phyloP scores from a whole-genome alignment of 1,284 basidiomycete genomes.

The Marasmius sp. region DNA sequence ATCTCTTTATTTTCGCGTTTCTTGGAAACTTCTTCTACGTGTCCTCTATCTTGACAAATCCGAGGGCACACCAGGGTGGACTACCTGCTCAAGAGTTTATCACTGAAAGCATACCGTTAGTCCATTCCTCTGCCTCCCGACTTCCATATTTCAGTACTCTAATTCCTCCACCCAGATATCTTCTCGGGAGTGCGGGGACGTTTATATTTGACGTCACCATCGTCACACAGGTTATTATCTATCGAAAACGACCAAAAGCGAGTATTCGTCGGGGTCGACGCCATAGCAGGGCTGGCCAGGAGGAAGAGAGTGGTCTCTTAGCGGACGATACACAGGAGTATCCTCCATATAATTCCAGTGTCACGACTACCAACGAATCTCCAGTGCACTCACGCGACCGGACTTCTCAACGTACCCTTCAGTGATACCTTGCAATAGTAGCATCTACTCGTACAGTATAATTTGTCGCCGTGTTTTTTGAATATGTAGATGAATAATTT shows the following conservation, averaged over 20 bases:
- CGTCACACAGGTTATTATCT: conserved; percentile 50
- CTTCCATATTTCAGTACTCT: conserved; percentile 6
- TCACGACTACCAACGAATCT: background rate
- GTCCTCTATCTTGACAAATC: conserved; percentile 74
- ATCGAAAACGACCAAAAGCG: conserved; percentile 37
- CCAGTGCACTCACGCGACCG: conserved; percentile 11
- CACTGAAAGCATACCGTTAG: conserved; percentile 75
- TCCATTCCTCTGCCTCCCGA: conserved; percentile 17
- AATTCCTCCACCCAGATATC: conserved; percentile 51
- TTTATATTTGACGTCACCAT: conserved; percentile 90
- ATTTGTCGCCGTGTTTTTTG: too few relatives aligned
- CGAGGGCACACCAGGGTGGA: conserved; percentile 51
- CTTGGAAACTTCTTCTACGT: conserved; percentile 91
- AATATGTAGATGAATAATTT: too few relatives aligned
- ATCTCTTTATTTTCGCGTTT: conserved; percentile 90
- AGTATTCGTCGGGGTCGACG: conserved; percentile 25
- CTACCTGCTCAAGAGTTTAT: conserved; percentile 60
- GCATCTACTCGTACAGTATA: too few relatives aligned
- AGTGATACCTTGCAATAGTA: background rate
- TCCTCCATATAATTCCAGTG: conserved; percentile 1
- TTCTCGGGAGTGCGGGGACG: conserved; percentile 86
- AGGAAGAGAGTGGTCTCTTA: conserved; percentile 13
- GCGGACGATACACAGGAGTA: conserved; percentile 9
- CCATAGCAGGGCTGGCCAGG: conserved; percentile 16
- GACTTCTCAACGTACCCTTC: conserved; percentile 4